Base-by-base conservation (phyloP, 2,329 filamentous ascomycete species). In the Helotiales sp. region DNA sequence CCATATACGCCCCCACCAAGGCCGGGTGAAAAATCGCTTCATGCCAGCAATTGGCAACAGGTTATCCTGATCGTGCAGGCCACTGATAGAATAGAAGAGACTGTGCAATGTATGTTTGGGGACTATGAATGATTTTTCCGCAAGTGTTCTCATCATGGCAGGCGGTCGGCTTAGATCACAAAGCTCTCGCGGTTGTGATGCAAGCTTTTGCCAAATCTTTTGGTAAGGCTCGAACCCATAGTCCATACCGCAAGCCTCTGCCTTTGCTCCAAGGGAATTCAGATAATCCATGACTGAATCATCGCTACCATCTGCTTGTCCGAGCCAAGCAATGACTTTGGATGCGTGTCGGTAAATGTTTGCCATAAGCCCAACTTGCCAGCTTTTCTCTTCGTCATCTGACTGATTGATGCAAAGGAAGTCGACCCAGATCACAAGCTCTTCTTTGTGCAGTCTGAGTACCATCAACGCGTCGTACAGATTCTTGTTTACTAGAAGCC, bases 341-440 rank as follows among this genome's bases (percentile, higher is more conserved):
- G 24, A 47, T 29, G 55, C 52, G 13, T 31, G 25, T 52, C 48
- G 34, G 25, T 63, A 69, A 2, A 67, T 60, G 2, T 58, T 33
- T 33, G 50, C 54, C 63, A 66, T 69, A 15, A 58, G 54, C 5
- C 40, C 33, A 4, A 66, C 61, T 36, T 69, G 66, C 12, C 44
- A 46, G 10, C 55, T 60, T 8, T 59, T 52, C 46, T 67, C 66
- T 3, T 29, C 50, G 8, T 57, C 42, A 9, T 52, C 53, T 15
- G 2, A 5, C 33, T 67, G 65, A 36, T 67, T 55, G 13, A 68
- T 64, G 34, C 62, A 60, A 2, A 58, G 29, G 3, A 40, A 36
- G 33, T 60, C 58, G 1, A 58, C 48, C 58, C 54, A 60, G 19
- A 60, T 27, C 15, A 54, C 31, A 15, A 33, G 27, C 7, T 25